phyloP scores from a whole-genome alignment of 768 basidiomycete genomes.

The Mycena belliarum region DNA sequence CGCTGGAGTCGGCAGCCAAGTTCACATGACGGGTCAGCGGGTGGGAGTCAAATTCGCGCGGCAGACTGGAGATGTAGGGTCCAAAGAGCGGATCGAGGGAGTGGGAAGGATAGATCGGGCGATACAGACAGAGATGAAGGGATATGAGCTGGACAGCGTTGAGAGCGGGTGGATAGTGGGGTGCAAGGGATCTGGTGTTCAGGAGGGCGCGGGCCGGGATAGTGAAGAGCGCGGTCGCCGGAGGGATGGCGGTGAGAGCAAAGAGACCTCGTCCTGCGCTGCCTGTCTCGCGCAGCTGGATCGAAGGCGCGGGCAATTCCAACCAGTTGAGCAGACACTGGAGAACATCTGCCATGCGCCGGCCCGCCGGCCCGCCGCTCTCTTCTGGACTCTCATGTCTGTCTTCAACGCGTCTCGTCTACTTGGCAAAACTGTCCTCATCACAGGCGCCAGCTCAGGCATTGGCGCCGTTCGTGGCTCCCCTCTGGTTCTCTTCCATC shows the following conservation, averaged over 20 bases:
- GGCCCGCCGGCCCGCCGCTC: too few species aligned
- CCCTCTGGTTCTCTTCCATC: not conserved
- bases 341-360: too few species aligned
- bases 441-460: conserved; percentile 88
- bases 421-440: conserved; percentile 81
- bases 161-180: conserved; percentile 54
- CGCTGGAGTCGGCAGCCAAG: conserved; percentile 37
- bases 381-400: conserved; percentile 63
- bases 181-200: conserved; percentile 68
- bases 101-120: conserved; percentile 41
- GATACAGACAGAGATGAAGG: conserved; percentile 75
- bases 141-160: conserved; percentile 77
- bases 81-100: conserved; percentile 61
- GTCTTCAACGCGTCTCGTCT: conserved; percentile 80
- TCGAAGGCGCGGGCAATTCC: not conserved
- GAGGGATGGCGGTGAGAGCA: conserved; percentile 33
- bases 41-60: conserved; percentile 71
- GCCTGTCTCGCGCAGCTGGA: conserved; percentile 1
- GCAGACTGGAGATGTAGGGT: conserved; percentile 80
- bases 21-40: conserved; percentile 60
- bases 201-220: conserved; percentile 72
- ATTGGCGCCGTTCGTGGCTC: conserved; percentile 76
- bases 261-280: conserved; percentile 1
- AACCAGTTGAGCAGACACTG: not conserved
- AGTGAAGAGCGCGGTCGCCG: conserved; percentile 60